Evolutionary conservation across 305 asterid species (phyloP).

Genomic region (Salvia sclarea): DNA sequence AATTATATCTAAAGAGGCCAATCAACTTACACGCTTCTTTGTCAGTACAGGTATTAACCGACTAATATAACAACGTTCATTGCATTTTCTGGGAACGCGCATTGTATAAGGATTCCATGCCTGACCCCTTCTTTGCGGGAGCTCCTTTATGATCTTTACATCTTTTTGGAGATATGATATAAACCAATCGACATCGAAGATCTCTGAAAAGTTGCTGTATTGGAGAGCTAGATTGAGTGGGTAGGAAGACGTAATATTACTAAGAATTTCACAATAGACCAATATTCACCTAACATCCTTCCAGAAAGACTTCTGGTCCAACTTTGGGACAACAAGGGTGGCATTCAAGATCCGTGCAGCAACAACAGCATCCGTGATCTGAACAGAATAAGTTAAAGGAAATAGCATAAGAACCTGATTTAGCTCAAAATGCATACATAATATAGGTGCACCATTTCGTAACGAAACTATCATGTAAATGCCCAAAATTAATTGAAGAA

Average conservation of each 20-base stretch:
- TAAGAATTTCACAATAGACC: conserved; percentile 10
- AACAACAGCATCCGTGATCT: conserved; percentile 98
- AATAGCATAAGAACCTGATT: conserved; percentile 28
- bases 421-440: conserved; percentile 22
- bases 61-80: conserved; percentile 65
- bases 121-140: conserved; percentile 73
- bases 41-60: conserved; percentile 81
- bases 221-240: conserved; percentile 40
- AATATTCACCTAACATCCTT: conserved; percentile 79
- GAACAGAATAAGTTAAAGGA: conserved; percentile 34
- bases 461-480: conserved; percentile 4
- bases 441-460: background rate
- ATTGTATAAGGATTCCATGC: conserved; percentile 73
- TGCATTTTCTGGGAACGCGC: conserved; percentile 98
- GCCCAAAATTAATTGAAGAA: conserved; percentile 16
- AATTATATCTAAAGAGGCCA: conserved; percentile 10
- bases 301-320: conserved; percentile 96
- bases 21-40: conserved; percentile 54
- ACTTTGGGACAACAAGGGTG: conserved; percentile 83
- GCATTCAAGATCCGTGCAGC: conserved; percentile 99
- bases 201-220: conserved; percentile 90
- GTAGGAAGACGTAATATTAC: conserved; percentile 19
- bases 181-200: conserved; percentile 86
- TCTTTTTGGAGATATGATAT: conserved; percentile 70
- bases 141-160: conserved; percentile 73